These are phyloP conservation scores for Pulveroboletus ravenelii DNA, from an alignment of 768 basidiomycete species.

Conservation along the genomic window DNA sequence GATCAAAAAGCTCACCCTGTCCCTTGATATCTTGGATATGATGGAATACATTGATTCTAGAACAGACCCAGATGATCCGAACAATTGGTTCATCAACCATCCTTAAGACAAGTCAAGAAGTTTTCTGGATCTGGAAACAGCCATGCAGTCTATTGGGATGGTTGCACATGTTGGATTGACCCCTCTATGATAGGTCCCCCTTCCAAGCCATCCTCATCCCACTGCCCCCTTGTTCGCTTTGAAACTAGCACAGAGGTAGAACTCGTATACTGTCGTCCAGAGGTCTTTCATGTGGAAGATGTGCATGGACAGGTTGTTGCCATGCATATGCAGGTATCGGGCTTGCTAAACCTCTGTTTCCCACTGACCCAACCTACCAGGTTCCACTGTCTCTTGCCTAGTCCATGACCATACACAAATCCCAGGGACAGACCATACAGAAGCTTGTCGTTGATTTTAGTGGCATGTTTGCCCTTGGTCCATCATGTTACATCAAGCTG, in stretches of 20 bases:
- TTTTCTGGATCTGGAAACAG: not conserved
- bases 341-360: accelerated
- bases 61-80: too few species aligned
- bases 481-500: accelerated
- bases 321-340: not conserved
- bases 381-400: not conserved
- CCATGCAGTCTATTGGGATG: not conserved
- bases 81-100: too few species aligned
- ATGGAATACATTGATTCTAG: too few species aligned
- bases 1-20: too few species aligned
- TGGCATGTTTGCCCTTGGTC: not conserved
- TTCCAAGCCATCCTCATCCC: not conserved
- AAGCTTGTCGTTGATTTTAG: not conserved
- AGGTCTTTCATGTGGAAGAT: not conserved
- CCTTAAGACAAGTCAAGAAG: not conserved
- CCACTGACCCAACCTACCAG: not conserved
- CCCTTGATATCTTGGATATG: too few species aligned
- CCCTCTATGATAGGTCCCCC: not conserved
- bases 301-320: not conserved
- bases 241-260: not conserved
- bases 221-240: not conserved
- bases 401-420: not conserved
- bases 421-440: not conserved
- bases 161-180: not conserved
- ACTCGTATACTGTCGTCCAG: not conserved